A percentile compares a stretch with the other conserved stretches of the same genome.
phyloP scores from a whole-genome alignment of 164 flowering plant species.

The Umbellularia californica region DNA sequence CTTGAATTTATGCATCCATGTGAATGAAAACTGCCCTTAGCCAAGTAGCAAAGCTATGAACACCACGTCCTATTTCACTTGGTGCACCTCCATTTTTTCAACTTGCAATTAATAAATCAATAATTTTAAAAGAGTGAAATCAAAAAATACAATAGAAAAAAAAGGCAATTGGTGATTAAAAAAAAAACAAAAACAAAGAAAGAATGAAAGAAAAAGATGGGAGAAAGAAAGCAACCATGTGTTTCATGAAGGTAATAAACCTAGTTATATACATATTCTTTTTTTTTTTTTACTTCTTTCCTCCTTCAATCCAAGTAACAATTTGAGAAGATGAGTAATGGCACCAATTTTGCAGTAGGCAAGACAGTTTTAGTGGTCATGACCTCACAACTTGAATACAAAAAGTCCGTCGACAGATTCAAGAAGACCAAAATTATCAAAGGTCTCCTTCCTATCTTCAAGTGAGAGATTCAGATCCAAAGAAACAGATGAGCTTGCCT shows the following conservation, averaged over 20 bases:
- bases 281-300: conserved; percentile 4
- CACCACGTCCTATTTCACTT: neutral
- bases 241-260: conserved; percentile 14
- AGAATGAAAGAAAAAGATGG: neutral
- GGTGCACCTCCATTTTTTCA: neutral
- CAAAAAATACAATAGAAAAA: neutral
- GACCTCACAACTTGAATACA: conserved; percentile 42
- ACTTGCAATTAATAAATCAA: no score
- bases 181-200: neutral
- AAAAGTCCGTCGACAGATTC: conserved; percentile 63
- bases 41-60: neutral
- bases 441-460: conserved; percentile 30
- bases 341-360: neutral
- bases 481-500: conserved; percentile 37
- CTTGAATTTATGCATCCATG: neutral
- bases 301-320: conserved; percentile 3
- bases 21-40: neutral
- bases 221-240: neutral
- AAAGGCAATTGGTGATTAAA: neutral
- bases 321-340: neutral
- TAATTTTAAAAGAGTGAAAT: no score
- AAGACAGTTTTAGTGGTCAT: neutral
- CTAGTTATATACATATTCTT: conserved; percentile 24
- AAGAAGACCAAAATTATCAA: conserved; percentile 58
- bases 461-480: conserved; percentile 76